phyloP scores from a whole-genome alignment of 495 filamentous ascomycete species.

The Lophiostoma macrostomum region DNA sequence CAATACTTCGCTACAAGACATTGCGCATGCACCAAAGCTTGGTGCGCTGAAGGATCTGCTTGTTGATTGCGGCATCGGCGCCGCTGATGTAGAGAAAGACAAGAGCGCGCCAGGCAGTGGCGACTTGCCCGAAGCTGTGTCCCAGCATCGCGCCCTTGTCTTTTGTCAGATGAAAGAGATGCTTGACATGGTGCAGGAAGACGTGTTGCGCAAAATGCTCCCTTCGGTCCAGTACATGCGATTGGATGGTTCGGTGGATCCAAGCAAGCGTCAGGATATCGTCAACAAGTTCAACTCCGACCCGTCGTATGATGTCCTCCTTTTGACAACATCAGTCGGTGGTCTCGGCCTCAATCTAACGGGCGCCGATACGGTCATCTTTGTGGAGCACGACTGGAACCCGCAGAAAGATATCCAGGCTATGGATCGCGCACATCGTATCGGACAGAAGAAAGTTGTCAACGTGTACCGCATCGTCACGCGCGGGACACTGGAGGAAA shows the following conservation, averaged over 20 bases:
- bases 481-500: conserved; percentile 93
- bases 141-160: conserved; percentile 89
- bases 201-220: conserved; percentile 79
- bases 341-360: conserved; percentile 93
- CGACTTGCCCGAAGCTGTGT: conserved; percentile 72
- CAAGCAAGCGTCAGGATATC: conserved; percentile 86
- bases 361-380: conserved; percentile 96
- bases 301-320: conserved; percentile 87
- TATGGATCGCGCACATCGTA: conserved; percentile 97
- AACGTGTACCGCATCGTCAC: conserved; percentile 99
- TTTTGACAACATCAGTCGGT: conserved; percentile 91
- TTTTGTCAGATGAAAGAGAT: conserved; percentile 99
- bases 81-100: conserved; percentile 52
- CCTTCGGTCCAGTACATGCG: conserved; percentile 86
- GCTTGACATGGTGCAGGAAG: conserved; percentile 95
- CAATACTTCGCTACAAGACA: conserved; percentile 71
- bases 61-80: conserved; percentile 92
- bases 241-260: conserved; percentile 87
- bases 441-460: conserved; percentile 98
- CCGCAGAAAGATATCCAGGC: conserved; percentile 98
- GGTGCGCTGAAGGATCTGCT: conserved; percentile 83
- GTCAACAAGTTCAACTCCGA: conserved; percentile 99
- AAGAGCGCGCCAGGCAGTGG: conserved; percentile 28
- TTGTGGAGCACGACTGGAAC: conserved; percentile 99
- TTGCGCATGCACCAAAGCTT: conserved; percentile 88